These are phyloP conservation scores for Xylaria sp. DNA, from an alignment of 2,329 filamentous ascomycete species.

Conservation along the genomic window DNA sequence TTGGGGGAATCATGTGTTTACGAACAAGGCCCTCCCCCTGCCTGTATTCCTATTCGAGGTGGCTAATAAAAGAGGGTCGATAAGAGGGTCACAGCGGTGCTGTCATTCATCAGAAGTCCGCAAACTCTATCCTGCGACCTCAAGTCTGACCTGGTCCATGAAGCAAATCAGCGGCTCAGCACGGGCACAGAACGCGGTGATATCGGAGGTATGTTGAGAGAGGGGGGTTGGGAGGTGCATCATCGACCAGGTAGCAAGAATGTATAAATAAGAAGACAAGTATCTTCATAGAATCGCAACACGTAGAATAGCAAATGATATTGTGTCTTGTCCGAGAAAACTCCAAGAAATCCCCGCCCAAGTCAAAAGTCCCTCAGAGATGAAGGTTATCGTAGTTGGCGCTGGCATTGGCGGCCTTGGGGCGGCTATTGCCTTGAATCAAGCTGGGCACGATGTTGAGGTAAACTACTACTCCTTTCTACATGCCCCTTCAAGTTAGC, in stretches of 20 bases:
- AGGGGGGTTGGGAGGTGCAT: not conserved
- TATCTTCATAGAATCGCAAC: not conserved
- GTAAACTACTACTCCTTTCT: constrained; percentile 5
- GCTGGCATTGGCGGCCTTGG: constrained; percentile 33
- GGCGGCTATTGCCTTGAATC: constrained; percentile 24
- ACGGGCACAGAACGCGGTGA: constrained; percentile 4
- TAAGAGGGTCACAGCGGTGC: not conserved
- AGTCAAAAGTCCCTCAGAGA: not conserved
- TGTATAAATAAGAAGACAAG: not conserved
- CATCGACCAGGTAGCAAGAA: not conserved
- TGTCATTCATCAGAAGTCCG: not conserved
- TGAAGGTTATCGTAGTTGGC: constrained; percentile 33
- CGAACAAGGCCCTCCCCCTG: not conserved
- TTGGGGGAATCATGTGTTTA: not conserved
- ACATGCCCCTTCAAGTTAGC: not conserved
- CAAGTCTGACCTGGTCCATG: not conserved
- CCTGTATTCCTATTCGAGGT: not conserved
- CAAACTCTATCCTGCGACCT: not conserved
- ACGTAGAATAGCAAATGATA: not conserved
- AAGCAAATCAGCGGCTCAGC: constrained; percentile 11
- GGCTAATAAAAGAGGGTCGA: not conserved
- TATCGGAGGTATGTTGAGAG: not conserved
- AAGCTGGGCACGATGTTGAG: constrained; percentile 35
- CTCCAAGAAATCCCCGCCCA: not conserved
- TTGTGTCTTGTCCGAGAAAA: not conserved